Base-by-base conservation (phyloP, 2,329 filamentous ascomycete genomes). In the Penicillium sp. region DNA sequence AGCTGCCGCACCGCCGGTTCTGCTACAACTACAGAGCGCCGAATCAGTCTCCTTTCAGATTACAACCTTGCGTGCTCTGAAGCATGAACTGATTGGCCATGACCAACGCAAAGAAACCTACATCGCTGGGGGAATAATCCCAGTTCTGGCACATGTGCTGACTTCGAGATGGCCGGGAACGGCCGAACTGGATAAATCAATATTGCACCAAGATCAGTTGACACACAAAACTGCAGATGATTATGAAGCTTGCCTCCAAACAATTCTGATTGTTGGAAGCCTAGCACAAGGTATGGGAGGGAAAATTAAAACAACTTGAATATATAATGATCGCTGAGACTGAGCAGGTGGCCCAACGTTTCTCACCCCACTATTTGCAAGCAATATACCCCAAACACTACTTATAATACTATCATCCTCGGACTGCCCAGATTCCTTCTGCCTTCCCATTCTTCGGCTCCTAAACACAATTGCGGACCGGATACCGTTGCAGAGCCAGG, bases 1-100 rank as follows among this genome's bases (percentile, higher is more conserved):
- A 63, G 71, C 78, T 55, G 77, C 79, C 61, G 77, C 71, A 53
- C 78, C 80, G 47, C 77, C 82, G 49, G 79, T 85, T 61, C 74
- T 86, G 47, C 73, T 79, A 52, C 81, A 84, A 68, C 76, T 88
- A 52, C 79, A 79, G 59, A 80, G 76, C 63, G 80, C 85, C 58
- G 74, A 72, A 44, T 76, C 71, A 55, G 60, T 69, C 51, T 69
- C 67, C 38, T 67, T 67, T 43, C 75, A 74, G 57, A 66, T 83
- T 38, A 76, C 79, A 26, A 83, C 86, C 46, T 79, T 97, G 41
- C 84, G 86, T 61, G 79, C 80, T 39, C 77, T 99, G 29, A 97
- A 96, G 78, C 94, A 96, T 72, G 89, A 94, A 59, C 82, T 96
- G 44, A 85, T 96, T 56, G 94, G 94, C 23, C 91, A 97, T 72